phyloP scores from a whole-genome alignment of 805 yeast genomes.

The Candida silvatica region DNA sequence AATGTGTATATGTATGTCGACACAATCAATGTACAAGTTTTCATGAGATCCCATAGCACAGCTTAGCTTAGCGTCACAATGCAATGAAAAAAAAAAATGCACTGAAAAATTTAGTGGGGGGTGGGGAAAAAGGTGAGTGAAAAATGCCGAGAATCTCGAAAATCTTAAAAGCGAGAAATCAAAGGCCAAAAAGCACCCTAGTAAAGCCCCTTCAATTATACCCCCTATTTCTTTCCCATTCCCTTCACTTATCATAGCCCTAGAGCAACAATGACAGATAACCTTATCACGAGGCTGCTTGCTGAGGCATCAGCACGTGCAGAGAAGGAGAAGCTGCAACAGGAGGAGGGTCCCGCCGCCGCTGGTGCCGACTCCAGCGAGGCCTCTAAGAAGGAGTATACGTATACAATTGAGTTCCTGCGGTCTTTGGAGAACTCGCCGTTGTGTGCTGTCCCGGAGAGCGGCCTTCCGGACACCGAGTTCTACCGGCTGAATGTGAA shows the following conservation, averaged over 20 bases:
- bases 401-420: slow-evolving; percentile 23
- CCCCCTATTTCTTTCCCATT: too few relatives aligned
- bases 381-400: slow-evolving; percentile 7
- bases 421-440: slow-evolving; percentile 29
- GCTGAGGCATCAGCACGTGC: slow-evolving; percentile 27
- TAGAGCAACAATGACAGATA: slow-evolving; percentile 11
- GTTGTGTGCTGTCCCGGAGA: slow-evolving; percentile 20
- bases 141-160: too few relatives aligned
- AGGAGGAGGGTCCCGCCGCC: not conserved
- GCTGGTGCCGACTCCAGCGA: not conserved
- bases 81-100: too few relatives aligned
- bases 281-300: slow-evolving; percentile 21
- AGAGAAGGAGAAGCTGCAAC: slow-evolving; percentile 14
- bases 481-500: slow-evolving; percentile 37
- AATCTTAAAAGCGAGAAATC: too few relatives aligned
- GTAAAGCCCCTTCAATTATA: too few relatives aligned
- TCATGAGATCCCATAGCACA: too few relatives aligned
- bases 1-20: not conserved
- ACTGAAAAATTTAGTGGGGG: too few relatives aligned
- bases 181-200: too few relatives aligned
- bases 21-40: not conserved
- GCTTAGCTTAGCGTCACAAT: too few relatives aligned
- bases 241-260: too few relatives aligned
- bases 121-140: too few relatives aligned
- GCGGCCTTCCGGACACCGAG: slow-evolving; percentile 33